Conservation (phyloP, 1,139 yeast species). For the Hanseniaspora sp. region DNA sequence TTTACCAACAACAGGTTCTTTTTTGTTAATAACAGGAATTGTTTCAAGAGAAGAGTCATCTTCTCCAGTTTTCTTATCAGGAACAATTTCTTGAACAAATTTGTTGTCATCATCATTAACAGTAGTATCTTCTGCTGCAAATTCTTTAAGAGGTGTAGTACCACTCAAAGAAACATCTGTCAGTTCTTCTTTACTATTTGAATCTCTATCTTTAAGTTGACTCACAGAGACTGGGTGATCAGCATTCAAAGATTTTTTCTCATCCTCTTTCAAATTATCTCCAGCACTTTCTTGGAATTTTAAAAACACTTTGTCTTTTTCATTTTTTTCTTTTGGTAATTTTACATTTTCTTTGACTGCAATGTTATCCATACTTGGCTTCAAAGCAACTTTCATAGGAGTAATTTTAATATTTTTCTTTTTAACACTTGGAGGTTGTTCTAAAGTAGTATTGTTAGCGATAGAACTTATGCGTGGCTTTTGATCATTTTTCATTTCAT, state of each 20-base stretch:
- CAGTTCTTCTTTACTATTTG: background rate
- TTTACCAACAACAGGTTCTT: too few species aligned
- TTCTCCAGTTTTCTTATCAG: background rate
- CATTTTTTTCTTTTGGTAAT: background rate
- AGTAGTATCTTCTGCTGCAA: too few species aligned
- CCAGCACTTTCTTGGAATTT: slow-evolving; percentile 8
- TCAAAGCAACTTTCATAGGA: slow-evolving; percentile 10
- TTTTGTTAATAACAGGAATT: too few species aligned
- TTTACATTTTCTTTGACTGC: background rate
- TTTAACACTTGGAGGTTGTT: background rate
- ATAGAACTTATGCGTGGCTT: background rate
- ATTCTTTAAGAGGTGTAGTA: background rate
- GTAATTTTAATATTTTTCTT: slow-evolving; percentile 1
- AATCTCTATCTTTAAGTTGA: background rate
- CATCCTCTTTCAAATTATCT: background rate
- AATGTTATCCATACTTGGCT: background rate
- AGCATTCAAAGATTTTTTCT: background rate
- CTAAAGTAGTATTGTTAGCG: background rate
- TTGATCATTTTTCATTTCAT: background rate
- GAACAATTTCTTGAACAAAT: background rate
- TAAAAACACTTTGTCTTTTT: slow-evolving; percentile 4
- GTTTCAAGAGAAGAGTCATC: background rate
- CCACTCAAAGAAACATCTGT: background rate
- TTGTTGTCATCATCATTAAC: background rate
- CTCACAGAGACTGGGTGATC: background rate